Evolutionary conservation across 176 grass and related monocot genomes (phyloP), one percentile per base, ranked within the genome.

Genomic region (Melocanna baccifera): DNA sequence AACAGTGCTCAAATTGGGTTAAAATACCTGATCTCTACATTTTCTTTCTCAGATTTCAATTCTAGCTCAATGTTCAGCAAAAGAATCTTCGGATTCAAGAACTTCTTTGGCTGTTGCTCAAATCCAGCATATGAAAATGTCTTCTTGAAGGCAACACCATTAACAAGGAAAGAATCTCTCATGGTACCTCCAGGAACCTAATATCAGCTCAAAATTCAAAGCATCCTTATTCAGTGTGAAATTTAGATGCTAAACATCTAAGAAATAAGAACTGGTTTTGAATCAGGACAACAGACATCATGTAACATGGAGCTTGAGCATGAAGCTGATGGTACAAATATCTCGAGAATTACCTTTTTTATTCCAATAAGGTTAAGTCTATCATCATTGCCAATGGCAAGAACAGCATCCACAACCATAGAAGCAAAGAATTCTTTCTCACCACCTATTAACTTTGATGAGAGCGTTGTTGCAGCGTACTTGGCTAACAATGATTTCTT

Each of bases 41-140:
- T 97, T 94, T 97, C 94, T 87, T 97, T 97, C 91, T 94, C 92
- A 58, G 92, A 97, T 62, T 97, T 97, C 5, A 97, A 39, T 74
- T 97, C 94, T 70, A 97, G 75, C 82, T 97, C 94, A 89, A 97
- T 97, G 85, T 97, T 97, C 81, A 97, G 82, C 70, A 94, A 77
- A 79, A 97, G 88, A 74, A 97, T 97, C 79, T 97, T 94, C 4
- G 92, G 92, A 65, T 88, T 97, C 62, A 97, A 28, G 83, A 94
- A 97, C 68, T 94, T 97, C 65, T 97, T 94, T 43, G 92, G 95
- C 77, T 94, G 95, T 57, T 97, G 92, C 72, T 97, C 95, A 81
- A 97, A 94, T 56, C 92, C 95, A 84, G 92, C 91, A 88, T 93
- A 97, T 13, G 92, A 97, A 86, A 97, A 97, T 55, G 92, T 97